A percentile compares a stretch with the other conserved stretches of the same genome.
These are phyloP conservation scores for Funneliformis geosporum DNA, from an alignment of 192 early-diverging fungal genomes.

Conservation along the genomic window DNA sequence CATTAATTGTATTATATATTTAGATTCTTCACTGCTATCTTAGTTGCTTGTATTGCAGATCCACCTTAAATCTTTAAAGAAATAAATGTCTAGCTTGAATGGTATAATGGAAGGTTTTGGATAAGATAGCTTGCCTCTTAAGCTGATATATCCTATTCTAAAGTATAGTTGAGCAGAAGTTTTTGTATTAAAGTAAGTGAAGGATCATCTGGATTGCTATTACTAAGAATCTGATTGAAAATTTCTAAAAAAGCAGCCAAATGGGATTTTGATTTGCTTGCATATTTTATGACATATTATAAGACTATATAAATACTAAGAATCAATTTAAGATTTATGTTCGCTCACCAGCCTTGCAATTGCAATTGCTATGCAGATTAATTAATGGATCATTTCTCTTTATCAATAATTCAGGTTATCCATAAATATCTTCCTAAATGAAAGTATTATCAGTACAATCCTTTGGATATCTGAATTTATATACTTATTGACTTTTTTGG, in stretches of 20 bases:
- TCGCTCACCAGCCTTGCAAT: neutral
- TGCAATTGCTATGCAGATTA: neutral
- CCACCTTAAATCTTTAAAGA: neutral
- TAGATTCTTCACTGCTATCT: no score
- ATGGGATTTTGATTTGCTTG: neutral
- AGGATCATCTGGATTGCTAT: neutral
- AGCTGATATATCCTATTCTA: neutral
- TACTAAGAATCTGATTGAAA: neutral
- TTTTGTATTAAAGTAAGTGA: neutral
- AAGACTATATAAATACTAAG: neutral
- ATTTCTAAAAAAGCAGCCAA: neutral
- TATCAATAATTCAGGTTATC: neutral
- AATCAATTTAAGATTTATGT: neutral
- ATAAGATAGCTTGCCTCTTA: slow-evolving; percentile 1
- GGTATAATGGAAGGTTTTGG: neutral
- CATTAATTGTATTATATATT: neutral
- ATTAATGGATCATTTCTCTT: neutral
- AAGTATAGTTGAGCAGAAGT: neutral
- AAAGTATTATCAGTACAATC: neutral
- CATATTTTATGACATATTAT: neutral
- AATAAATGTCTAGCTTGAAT: neutral
- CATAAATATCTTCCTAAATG: neutral
- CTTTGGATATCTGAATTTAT: neutral
- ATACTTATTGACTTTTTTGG: neutral
- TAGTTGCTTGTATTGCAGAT: neutral